These are phyloP conservation scores for Grosmannia huntii DNA, from an alignment of 2,329 filamentous ascomycete species.

Conservation along the genomic window DNA sequence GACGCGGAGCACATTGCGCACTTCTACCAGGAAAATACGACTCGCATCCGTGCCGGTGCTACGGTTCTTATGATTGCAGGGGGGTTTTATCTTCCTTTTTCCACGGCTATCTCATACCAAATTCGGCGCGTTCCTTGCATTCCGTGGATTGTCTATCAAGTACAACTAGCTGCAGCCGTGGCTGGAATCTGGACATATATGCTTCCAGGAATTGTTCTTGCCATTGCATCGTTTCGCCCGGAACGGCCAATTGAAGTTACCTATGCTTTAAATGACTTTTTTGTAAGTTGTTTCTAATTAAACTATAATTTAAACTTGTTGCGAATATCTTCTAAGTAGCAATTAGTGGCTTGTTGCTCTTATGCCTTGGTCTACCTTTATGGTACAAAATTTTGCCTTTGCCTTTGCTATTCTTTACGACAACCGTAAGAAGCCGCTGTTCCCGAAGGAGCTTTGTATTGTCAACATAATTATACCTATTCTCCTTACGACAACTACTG, in stretches of 20 bases:
- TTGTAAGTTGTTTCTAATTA: background rate
- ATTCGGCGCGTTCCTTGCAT: slow-evolving; percentile 5
- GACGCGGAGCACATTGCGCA: background rate
- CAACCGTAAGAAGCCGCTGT: slow-evolving; percentile 3
- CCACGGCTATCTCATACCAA: slow-evolving; percentile 5
- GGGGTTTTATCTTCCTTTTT: slow-evolving; percentile 6
- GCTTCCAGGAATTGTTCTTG: slow-evolving; percentile 5
- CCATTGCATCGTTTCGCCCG: slow-evolving; percentile 2
- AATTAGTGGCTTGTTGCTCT: slow-evolving; percentile 4
- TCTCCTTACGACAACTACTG: slow-evolving; percentile 3
- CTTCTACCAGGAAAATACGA: slow-evolving; percentile 1
- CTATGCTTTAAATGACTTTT: slow-evolving; percentile 3
- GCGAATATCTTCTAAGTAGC: background rate
- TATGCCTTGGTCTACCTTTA: slow-evolving; percentile 5
- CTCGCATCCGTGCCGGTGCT: slow-evolving; percentile 3
- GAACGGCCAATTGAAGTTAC: slow-evolving; percentile 2
- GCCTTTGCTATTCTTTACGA: slow-evolving; percentile 6
- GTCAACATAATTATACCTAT: slow-evolving; percentile 6
- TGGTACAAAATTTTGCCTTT: slow-evolving; percentile 5
- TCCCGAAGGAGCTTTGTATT: slow-evolving; percentile 4
- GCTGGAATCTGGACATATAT: slow-evolving; percentile 6
- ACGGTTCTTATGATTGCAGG: slow-evolving; percentile 5
- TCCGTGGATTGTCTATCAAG: slow-evolving; percentile 5
- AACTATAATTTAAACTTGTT: background rate
- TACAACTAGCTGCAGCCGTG: slow-evolving; percentile 2